Evolutionary conservation across 768 basidiomycete species (phyloP).

Genomic region (Hygrophorus pudorinus): DNA sequence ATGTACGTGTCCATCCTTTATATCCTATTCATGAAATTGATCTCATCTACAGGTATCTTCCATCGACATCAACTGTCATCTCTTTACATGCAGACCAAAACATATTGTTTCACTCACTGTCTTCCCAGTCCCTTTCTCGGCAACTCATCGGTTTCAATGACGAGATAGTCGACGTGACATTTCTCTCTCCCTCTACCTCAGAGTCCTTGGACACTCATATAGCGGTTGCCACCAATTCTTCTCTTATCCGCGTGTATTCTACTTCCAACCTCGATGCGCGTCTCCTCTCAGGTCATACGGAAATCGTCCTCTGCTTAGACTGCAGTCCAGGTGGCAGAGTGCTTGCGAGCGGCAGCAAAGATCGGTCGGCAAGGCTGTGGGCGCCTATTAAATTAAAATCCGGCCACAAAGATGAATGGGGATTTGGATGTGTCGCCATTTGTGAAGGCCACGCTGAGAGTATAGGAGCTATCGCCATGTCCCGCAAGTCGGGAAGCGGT

Average conservation of each 20-base stretch:
- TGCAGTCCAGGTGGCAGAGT: conserved; percentile 53
- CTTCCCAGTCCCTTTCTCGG: conserved; percentile 50
- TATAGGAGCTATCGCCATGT: conserved; percentile 81
- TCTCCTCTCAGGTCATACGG: conserved; percentile 79
- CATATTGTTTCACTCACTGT: conserved; percentile 81
- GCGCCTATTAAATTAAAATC: conserved; percentile 23
- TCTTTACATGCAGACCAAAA: conserved; percentile 96
- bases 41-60: conserved; percentile 48
- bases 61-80: conserved; percentile 52
- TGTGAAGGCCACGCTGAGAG: conserved; percentile 95
- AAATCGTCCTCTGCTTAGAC: conserved; percentile 85
- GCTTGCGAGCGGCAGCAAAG: conserved; percentile 90
- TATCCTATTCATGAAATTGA: conserved; percentile 9
- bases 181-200: conserved; percentile 41
- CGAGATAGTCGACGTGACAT: conserved; percentile 86
- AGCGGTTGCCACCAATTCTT: conserved; percentile 96
- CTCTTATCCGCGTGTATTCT: conserved; percentile 85
- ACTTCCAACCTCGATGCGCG: conserved; percentile 69
- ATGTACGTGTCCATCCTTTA: conserved; percentile 47
- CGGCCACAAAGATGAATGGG: conserved; percentile 23
- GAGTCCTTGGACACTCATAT: conserved; percentile 53
- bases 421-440: conserved; percentile 70
- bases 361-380: conserved; percentile 84
- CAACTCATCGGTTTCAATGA: conserved; percentile 97
- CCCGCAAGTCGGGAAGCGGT: conserved; percentile 35